A percentile compares a stretch with the other conserved stretches of the same genome.
Conservation (phyloP, 1,284 basidiomycete species). For the Microbotryum violaceum region DNA sequence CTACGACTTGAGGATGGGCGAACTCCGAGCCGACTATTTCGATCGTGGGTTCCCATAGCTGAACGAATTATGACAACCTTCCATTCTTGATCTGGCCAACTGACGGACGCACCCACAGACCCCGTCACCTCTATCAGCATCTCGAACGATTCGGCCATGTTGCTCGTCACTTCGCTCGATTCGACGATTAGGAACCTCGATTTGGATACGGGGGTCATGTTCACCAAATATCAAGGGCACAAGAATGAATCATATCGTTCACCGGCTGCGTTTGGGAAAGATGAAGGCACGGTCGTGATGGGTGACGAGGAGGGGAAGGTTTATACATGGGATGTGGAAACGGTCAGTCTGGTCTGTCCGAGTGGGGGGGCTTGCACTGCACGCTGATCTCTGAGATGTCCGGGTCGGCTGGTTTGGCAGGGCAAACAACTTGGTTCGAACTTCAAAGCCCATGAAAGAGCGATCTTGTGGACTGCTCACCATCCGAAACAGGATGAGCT, state of each 20-base stretch:
- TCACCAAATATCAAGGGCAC: conserved; percentile 80
- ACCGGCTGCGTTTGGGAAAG: conserved; percentile 70
- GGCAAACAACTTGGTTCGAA: conserved; percentile 59
- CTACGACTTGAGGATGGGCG: conserved; percentile 88
- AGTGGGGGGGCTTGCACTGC: too few relatives aligned
- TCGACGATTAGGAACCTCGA: conserved; percentile 81
- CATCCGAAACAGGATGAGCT: conserved; percentile 51
- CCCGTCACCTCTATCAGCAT: conserved; percentile 75
- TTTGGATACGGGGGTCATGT: conserved; percentile 65
- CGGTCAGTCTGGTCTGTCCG: conserved; percentile 47
- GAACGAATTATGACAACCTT: neutral
- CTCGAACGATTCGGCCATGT: conserved; percentile 62
- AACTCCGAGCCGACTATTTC: conserved; percentile 77
- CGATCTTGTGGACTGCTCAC: conserved; percentile 84
- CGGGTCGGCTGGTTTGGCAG: conserved; percentile 43
- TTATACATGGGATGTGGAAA: conserved; percentile 86
- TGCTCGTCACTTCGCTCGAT: conserved; percentile 76
- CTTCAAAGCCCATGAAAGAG: conserved; percentile 69
- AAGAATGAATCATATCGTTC: conserved; percentile 65
- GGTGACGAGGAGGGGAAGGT: conserved; percentile 84
- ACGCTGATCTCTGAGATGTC: neutral
- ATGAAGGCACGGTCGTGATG: conserved; percentile 69
- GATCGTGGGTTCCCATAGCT: conserved; percentile 57
- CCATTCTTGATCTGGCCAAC: conserved; percentile 1
- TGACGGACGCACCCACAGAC: conserved; percentile 46